Conservation (phyloP, 1,284 basidiomycete species). For the Polyporus tsugae region DNA sequence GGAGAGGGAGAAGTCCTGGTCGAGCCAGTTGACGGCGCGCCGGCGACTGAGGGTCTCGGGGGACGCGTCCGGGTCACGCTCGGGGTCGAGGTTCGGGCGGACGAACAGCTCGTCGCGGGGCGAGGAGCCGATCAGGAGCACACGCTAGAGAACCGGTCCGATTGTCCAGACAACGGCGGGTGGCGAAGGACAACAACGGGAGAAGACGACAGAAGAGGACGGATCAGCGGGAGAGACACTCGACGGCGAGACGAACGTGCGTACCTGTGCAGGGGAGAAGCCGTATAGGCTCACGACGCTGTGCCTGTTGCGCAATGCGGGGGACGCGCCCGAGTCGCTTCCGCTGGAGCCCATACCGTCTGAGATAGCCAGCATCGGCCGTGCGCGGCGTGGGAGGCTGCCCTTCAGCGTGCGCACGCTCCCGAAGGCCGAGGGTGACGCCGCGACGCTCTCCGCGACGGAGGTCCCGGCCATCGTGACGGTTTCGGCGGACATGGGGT, state of each 20-base stretch:
- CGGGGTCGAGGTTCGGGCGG: conserved; percentile 30
- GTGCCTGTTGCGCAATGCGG: conserved; percentile 56
- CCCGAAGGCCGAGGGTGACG: not conserved
- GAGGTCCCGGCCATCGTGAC: conserved; percentile 31
- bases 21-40: conserved; percentile 56
- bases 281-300: conserved; percentile 70
- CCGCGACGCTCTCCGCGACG: conserved; percentile 14
- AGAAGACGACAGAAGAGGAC: conserved; percentile 8
- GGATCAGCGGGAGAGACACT: conserved; percentile 11
- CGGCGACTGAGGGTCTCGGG: conserved; percentile 47
- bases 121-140: conserved; percentile 70
- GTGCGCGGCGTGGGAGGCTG: conserved; percentile 47
- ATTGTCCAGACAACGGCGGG: not conserved
- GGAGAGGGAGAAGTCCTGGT: conserved; percentile 43
- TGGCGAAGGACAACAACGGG: not conserved
- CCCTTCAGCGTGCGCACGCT: conserved; percentile 29
- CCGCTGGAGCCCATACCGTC: conserved; percentile 42
- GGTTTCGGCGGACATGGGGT: conserved; percentile 32
- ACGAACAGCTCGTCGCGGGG: conserved; percentile 53
- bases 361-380: conserved; percentile 55
- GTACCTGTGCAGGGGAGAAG: conserved; percentile 76
- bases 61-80: conserved; percentile 32
- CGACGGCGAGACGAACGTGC: conserved; percentile 18
- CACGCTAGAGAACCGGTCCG: conserved; percentile 48
- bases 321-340: conserved; percentile 36